phyloP scores from a whole-genome alignment of 1,139 yeast species.

The Yamadazyma mexicana region DNA sequence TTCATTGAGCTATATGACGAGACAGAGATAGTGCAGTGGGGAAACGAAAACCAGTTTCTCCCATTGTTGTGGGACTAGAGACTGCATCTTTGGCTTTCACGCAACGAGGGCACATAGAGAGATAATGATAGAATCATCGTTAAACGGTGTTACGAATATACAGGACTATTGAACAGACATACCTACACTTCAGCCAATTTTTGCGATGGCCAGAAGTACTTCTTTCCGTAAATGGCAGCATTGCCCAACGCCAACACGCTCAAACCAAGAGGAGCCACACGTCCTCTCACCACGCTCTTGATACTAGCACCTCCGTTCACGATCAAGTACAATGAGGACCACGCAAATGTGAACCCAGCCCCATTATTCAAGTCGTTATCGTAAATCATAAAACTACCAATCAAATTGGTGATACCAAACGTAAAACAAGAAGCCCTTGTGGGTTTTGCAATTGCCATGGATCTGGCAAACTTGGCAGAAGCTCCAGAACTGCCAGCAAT shows the following conservation, averaged over 20 bases:
- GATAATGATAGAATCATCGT: not conserved
- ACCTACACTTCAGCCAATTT: too few species aligned
- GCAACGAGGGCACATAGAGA: too few species aligned
- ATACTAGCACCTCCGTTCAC: constrained; percentile 71
- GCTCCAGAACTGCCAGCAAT: constrained; percentile 29
- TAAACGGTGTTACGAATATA: not conserved
- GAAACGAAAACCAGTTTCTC: constrained; percentile 54
- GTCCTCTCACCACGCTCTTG: constrained; percentile 32
- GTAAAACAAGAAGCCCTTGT: constrained; percentile 37
- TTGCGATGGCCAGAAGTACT: constrained; percentile 51
- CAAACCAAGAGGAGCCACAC: constrained; percentile 62
- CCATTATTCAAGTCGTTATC: constrained; percentile 86
- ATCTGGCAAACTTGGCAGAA: constrained; percentile 27
- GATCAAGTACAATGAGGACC: constrained; percentile 77
- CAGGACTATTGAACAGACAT: too few species aligned
- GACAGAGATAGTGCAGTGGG: constrained; percentile 53
- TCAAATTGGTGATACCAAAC: constrained; percentile 70
- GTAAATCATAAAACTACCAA: constrained; percentile 78
- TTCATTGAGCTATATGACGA: constrained; percentile 87
- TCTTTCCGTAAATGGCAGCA: constrained; percentile 65
- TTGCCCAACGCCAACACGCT: constrained; percentile 62
- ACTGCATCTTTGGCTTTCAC: too few species aligned
- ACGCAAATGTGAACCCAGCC: constrained; percentile 83
- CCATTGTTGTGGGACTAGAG: constrained; percentile 63
- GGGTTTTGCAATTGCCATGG: constrained; percentile 33